A percentile compares a stretch with the other conserved stretches of the same genome.
Conservation (phyloP, 2,329 filamentous ascomycete genomes). For the Coleophoma cylindrospora region DNA sequence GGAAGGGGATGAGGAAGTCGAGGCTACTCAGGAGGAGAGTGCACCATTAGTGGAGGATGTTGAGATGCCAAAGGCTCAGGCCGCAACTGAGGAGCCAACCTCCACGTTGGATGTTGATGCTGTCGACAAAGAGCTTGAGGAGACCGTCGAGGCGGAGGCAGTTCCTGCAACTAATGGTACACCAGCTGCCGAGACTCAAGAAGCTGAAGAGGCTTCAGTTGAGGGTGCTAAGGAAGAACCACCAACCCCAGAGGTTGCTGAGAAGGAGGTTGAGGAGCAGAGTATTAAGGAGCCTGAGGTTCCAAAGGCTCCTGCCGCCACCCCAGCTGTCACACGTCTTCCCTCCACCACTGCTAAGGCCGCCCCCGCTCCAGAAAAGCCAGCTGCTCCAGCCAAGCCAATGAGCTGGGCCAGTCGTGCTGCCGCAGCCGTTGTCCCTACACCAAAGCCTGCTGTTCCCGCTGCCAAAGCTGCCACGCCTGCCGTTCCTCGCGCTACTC, state of each 20-base stretch:
- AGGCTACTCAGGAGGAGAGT: constrained; percentile 27
- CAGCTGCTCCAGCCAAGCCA: constrained; percentile 53
- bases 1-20: constrained; percentile 68
- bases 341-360: constrained; percentile 22
- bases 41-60: constrained; percentile 22
- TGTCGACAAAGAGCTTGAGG: constrained; percentile 74
- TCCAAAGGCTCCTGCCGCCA: constrained; percentile 58
- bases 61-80: constrained; percentile 26
- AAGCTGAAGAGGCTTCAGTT: constrained; percentile 27
- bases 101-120: constrained; percentile 40
- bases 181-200: constrained; percentile 29
- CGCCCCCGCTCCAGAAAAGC: constrained; percentile 41
- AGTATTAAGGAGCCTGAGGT: constrained; percentile 55
- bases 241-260: constrained; percentile 23
- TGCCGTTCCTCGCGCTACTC: constrained; percentile 47
- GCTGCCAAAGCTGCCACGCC: constrained; percentile 50
- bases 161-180: constrained; percentile 38
- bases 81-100: constrained; percentile 27
- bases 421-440: constrained; percentile 47
- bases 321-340: constrained; percentile 40
- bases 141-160: constrained; percentile 39
- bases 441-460: constrained; percentile 53
- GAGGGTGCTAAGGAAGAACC: constrained; percentile 27
- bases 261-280: constrained; percentile 44
- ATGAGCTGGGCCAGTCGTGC: constrained; percentile 72